phyloP scores from a whole-genome alignment of 495 filamentous ascomycete genomes.

The Penicillium fimorum region DNA sequence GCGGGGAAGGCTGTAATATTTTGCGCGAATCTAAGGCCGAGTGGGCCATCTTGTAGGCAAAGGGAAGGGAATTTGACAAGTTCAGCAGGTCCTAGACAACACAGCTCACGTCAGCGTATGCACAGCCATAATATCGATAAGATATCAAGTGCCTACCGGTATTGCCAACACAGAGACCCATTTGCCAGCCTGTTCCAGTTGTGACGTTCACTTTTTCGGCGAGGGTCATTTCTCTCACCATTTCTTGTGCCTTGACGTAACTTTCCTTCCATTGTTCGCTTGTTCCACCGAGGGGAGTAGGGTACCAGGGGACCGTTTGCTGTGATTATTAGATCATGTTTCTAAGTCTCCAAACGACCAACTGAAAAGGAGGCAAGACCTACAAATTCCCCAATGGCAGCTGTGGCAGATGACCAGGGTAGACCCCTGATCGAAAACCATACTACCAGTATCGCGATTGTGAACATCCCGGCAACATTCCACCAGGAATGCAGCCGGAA shows the following conservation, averaged over 20 bases:
- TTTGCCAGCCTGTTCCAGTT: slow-evolving; percentile 87
- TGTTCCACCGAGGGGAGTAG: slow-evolving; percentile 78
- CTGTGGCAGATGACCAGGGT: slow-evolving; percentile 5
- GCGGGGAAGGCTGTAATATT: slow-evolving; percentile 78
- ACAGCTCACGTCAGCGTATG: not conserved
- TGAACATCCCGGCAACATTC: slow-evolving; percentile 18
- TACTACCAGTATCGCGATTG: slow-evolving; percentile 18
- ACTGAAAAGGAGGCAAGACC: slow-evolving; percentile 1
- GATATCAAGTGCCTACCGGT: slow-evolving; percentile 48
- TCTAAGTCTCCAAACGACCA: not conserved
- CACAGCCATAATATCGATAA: not conserved
- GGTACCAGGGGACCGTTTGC: slow-evolving; percentile 76
- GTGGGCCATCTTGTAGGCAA: slow-evolving; percentile 87
- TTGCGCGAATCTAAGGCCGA: slow-evolving; percentile 74
- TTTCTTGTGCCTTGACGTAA: slow-evolving; percentile 73
- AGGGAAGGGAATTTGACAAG: slow-evolving; percentile 77
- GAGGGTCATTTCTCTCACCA: slow-evolving; percentile 82
- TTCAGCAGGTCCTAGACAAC: slow-evolving; percentile 54
- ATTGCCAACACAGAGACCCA: slow-evolving; percentile 89
- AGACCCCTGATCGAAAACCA: slow-evolving; percentile 23
- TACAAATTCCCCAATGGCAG: slow-evolving; percentile 19
- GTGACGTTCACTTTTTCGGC: slow-evolving; percentile 94
- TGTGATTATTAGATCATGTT: slow-evolving; percentile 12
- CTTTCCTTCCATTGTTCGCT: slow-evolving; percentile 68
- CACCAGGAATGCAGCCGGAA: slow-evolving; percentile 21